A percentile compares a stretch with the other conserved stretches of the same genome.
phyloP scores from a whole-genome alignment of 2,329 filamentous ascomycete species.

The Chalara sp. region DNA sequence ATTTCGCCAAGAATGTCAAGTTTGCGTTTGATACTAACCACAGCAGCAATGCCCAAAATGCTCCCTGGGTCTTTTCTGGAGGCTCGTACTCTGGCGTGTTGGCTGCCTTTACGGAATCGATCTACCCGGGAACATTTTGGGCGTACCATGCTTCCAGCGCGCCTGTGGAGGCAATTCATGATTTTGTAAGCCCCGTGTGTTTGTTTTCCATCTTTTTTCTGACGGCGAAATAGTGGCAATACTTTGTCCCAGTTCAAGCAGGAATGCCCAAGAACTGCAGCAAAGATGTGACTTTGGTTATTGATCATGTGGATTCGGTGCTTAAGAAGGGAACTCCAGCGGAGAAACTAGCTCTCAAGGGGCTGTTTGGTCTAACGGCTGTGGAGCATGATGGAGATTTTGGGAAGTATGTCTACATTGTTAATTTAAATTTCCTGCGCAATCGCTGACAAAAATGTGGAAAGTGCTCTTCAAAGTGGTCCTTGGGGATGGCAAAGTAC shows the following conservation, averaged over 20 bases:
- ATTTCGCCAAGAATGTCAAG: conserved; percentile 44
- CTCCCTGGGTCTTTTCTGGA: conserved; percentile 47
- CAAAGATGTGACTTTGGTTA: conserved; percentile 34
- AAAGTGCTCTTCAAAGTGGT: background rate
- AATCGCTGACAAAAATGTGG: background rate
- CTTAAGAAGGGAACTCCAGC: conserved; percentile 33
- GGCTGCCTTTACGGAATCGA: conserved; percentile 41
- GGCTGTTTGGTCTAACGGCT: conserved; percentile 38
- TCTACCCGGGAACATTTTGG: conserved; percentile 47
- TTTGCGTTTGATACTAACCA: conserved; percentile 42
- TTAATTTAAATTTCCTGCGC: conserved; percentile 23
- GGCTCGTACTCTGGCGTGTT: conserved; percentile 49
- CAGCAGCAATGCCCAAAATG: conserved; percentile 38
- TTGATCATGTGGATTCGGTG: conserved; percentile 43
- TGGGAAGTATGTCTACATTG: background rate
- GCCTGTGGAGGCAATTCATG: conserved; percentile 42
- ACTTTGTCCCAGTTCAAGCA: conserved; percentile 43
- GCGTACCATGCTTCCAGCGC: conserved; percentile 48
- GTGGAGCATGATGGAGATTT: conserved; percentile 30
- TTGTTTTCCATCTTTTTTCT: background rate
- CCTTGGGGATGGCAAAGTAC: background rate
- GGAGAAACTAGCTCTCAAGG: conserved; percentile 36
- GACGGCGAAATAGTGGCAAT: conserved; percentile 42
- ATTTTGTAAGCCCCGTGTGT: background rate
- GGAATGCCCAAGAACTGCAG: conserved; percentile 51